Conservation (phyloP, 176 grass and related monocot genomes). For the Saccharum officinarum region DNA sequence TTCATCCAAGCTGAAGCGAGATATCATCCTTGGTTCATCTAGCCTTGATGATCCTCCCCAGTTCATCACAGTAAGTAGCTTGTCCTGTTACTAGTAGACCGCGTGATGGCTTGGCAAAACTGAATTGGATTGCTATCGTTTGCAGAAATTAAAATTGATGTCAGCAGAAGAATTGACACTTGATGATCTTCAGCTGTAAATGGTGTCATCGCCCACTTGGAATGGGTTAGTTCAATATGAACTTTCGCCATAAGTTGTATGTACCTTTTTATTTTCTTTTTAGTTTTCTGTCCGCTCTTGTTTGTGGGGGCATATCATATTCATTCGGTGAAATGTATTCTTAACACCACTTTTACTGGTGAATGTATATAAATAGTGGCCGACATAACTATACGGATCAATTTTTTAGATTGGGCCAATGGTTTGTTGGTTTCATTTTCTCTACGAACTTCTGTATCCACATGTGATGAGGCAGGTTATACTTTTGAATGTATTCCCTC, state of each 20-base stretch:
- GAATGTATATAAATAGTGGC: background rate
- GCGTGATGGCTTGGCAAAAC: background rate
- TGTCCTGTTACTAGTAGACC: background rate
- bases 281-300: background rate
- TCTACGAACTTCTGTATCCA: background rate
- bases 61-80: slow-evolving; percentile 71
- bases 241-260: slow-evolving; percentile 17
- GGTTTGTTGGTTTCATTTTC: background rate
- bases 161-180: slow-evolving; percentile 48
- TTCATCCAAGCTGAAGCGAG: slow-evolving; percentile 68
- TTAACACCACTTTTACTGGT: background rate
- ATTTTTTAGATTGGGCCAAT: background rate
- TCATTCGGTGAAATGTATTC: slow-evolving; percentile 30
- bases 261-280: slow-evolving; percentile 3
- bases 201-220: background rate
- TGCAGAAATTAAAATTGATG: slow-evolving; percentile 77
- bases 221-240: background rate
- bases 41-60: slow-evolving; percentile 69
- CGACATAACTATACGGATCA: background rate
- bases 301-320: slow-evolving; percentile 20
- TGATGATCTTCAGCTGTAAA: slow-evolving; percentile 63
- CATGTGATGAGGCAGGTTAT: background rate
- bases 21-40: slow-evolving; percentile 76
- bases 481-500: background rate
- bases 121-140: slow-evolving; percentile 13